Base-by-base conservation (phyloP, 352 stramenopile species). In the Globisporangium paddicum region DNA sequence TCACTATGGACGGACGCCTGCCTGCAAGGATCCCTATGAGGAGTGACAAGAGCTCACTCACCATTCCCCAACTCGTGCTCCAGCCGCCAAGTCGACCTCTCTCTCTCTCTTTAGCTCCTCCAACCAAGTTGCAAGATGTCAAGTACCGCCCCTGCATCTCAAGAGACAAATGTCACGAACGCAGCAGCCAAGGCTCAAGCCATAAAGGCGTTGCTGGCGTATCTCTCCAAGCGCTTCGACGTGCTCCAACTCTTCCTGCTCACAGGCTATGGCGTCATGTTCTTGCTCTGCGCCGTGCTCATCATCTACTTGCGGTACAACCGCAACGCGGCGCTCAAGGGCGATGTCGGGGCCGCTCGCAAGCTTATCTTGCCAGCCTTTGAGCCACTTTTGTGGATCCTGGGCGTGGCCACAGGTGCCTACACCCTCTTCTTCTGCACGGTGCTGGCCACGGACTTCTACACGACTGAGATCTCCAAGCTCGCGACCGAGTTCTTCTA, bases 311-410 rank as follows among this genome's bases (percentile, higher is more conserved):
- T 91, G 40, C 69, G 82, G 2, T 66, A 69, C 53, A 87, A 87
- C 52, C 77, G 82, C 13, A 60, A 76, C 28, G 64, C 80, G 3
- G 82, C 79, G 10, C 60, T 82, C 28, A 68, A 63, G 26, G 77
- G 82, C 8, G 68, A 91, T 48, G 57, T 65, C 0, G 64, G 62
- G 0, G 79, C 79, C 11, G 66, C 77, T 3, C 66, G 78, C 40
- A 90, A 90, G 59, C 59, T 90, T 42, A 68, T 89, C 26, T 44
- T 89, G 30, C 81, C 81, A 10, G 77, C 79, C 8, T 91, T 88
- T 55, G 81, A 87, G 62, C 81, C 81, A 0, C 58, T 91, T 38
- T 62, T 91, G 9, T 86, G 74, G 76, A 59, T 88, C 10, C 66
- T 91, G 4, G 66, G 63, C 1, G 49, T 14, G 7, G 60, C 66